phyloP scores from a whole-genome alignment of 2,329 filamentous ascomycete genomes.

The Phoma herbarum region DNA sequence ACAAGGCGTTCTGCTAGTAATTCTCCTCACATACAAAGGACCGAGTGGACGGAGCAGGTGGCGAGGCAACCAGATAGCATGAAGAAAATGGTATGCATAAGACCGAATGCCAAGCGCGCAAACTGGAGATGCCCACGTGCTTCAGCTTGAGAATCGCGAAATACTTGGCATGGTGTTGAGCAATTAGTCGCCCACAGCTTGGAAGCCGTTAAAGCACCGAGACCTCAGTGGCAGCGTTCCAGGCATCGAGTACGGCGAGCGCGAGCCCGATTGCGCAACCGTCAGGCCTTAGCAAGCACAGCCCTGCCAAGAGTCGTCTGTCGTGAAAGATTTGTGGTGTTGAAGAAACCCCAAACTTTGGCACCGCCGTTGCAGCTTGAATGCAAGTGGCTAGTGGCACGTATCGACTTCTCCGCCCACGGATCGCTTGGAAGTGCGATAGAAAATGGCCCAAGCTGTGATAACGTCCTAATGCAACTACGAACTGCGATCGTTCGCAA shows the following conservation, averaged over 20 bases:
- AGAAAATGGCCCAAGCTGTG: conserved; percentile 5
- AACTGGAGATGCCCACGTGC: conserved; percentile 1
- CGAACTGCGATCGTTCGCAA: conserved; percentile 11
- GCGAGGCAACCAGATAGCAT: background rate
- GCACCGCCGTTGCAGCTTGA: conserved; percentile 9
- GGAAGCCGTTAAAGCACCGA: conserved; percentile 12
- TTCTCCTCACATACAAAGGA: background rate
- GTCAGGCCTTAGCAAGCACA: background rate
- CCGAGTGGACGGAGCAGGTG: background rate
- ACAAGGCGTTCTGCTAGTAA: background rate
- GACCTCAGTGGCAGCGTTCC: background rate
- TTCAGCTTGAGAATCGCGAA: background rate
- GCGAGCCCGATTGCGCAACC: background rate
- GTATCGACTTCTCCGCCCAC: background rate
- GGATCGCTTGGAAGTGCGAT: background rate
- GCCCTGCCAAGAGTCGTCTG: conserved; percentile 9
- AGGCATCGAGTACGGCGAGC: background rate
- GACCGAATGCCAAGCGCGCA: conserved; percentile 20
- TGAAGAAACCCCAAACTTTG: conserved; percentile 2
- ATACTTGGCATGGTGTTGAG: conserved; percentile 23
- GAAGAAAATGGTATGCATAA: conserved; percentile 3
- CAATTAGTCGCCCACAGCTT: conserved; percentile 14
- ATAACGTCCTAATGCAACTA: conserved; percentile 1
- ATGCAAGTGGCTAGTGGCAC: conserved; percentile 2
- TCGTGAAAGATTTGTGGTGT: conserved; percentile 5